phyloP scores from a whole-genome alignment of 1,284 basidiomycete species.

The Chondrostereum purpureum region DNA sequence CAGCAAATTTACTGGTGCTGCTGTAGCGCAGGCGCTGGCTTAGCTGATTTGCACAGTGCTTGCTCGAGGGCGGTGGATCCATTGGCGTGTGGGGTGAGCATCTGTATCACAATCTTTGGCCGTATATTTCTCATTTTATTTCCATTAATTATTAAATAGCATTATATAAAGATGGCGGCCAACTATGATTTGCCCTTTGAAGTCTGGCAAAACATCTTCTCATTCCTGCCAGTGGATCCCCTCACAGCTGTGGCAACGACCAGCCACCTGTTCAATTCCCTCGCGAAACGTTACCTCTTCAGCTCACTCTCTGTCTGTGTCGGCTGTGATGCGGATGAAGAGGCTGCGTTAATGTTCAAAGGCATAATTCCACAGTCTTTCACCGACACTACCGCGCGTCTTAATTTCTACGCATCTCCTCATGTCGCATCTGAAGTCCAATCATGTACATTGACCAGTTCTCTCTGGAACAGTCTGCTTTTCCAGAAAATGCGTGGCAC shows the following conservation, averaged over 20 bases:
- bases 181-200: constrained; percentile 11
- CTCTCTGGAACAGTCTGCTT: constrained; percentile 6
- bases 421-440: constrained; percentile 10
- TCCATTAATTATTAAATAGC: too few species aligned
- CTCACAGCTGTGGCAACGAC: constrained; percentile 10
- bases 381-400: constrained; percentile 4
- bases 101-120: neutral
- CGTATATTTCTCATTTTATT: too few species aligned
- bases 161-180: too few species aligned
- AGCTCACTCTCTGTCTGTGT: constrained; percentile 9
- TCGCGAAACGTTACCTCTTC: constrained; percentile 9
- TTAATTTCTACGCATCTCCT: constrained; percentile 11
- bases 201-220: constrained; percentile 9
- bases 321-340: constrained; percentile 6
- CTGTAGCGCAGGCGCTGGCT: too few species aligned
- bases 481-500: constrained; percentile 8
- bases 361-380: constrained; percentile 7
- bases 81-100: neutral
- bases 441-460: constrained; percentile 10
- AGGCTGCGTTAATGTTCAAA: constrained; percentile 6
- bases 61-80: neutral
- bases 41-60: neutral
- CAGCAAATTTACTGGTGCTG: too few species aligned
- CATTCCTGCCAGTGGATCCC: constrained; percentile 1
- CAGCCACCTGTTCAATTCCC: constrained; percentile 9